Conservation (phyloP, 768 basidiomycete species). For the Suillus placidus region DNA sequence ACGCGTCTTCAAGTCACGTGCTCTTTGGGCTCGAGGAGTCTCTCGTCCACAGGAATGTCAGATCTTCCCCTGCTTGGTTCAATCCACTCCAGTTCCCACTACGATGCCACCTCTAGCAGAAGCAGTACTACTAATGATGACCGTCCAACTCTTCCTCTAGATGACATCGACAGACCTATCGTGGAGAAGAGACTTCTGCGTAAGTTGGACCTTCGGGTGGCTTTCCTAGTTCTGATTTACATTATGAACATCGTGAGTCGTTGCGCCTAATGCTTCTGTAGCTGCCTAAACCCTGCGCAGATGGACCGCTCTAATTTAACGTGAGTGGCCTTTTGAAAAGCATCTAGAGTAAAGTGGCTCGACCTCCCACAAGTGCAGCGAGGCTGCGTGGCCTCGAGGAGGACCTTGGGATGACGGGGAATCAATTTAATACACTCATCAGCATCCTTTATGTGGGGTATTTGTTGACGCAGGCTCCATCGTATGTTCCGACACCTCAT, state of each 20-base stretch:
- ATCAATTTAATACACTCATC: slow-evolving; percentile 66
- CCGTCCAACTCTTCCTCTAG: background rate
- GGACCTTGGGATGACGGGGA: slow-evolving; percentile 63
- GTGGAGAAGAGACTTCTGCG: slow-evolving; percentile 47
- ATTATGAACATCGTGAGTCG: slow-evolving; percentile 48
- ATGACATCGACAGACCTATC: slow-evolving; percentile 31
- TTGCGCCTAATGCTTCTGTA: background rate
- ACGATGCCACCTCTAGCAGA: background rate
- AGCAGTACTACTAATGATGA: background rate
- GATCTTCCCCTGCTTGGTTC: background rate
- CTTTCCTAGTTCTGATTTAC: slow-evolving; percentile 49
- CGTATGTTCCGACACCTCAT: slow-evolving; percentile 41
- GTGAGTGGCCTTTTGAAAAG: slow-evolving; percentile 36
- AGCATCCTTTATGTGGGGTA: slow-evolving; percentile 72
- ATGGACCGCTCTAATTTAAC: slow-evolving; percentile 70
- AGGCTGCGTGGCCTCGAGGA: slow-evolving; percentile 68
- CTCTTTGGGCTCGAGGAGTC: too few species aligned
- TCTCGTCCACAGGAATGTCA: background rate
- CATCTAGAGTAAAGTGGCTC: background rate
- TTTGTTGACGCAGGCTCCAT: slow-evolving; percentile 74
- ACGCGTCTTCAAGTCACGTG: too few species aligned
- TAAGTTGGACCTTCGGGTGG: slow-evolving; percentile 47
- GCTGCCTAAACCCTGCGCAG: slow-evolving; percentile 30
- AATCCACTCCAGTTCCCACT: background rate
- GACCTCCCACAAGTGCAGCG: slow-evolving; percentile 52